Evolutionary conservation across 305 asterid species (phyloP), one percentile per base, ranked within the genome.

Genomic region (Fraxinus platypoda): DNA sequence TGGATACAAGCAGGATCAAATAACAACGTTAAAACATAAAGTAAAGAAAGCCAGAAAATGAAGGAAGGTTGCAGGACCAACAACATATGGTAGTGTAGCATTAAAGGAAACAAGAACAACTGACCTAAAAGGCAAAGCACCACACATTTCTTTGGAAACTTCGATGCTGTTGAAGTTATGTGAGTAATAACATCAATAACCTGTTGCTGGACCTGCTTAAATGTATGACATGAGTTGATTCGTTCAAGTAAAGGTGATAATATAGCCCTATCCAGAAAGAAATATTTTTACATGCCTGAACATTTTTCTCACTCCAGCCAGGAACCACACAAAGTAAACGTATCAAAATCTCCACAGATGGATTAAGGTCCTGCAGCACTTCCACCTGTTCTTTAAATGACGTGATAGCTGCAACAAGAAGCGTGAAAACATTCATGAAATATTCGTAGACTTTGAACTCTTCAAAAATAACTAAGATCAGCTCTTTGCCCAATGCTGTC

Each of bases 271-370:
- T 13, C 68, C 38, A 80, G 35, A 84, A 81, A 70, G 78, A 25
- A 81, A 72, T 43, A 43, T 57, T 77, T 28, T 26, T 33, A 64
- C 37, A 72, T 87, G 95, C 99, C 99, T 97, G 98, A 85, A 97
- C 98, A 92, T 97, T 97, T 91, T 97, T 97, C 89, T 97, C 98
- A 77, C 89, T 90, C 98, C 98, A 97, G 43, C 99, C 99, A 62
- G 99, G 99, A 87, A 97, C 89, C 76, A 89, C 91, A 85, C 97
- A 95, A 52, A 97, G 97, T 82, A 95, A 88, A 81, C 98, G 99
- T 81, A 93, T 85, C 90, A 97, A 90, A 87, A 97, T 64, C 89
- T 95, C 99, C 72, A 97, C 99, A 23, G 94, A 92, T 59, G 89
- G 88, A 83, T 93, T 94, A 68, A 95, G 88, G 80, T 79, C 85